phyloP scores from a whole-genome alignment of 202 grass and related monocot species.

The Setaria italica region DNA sequence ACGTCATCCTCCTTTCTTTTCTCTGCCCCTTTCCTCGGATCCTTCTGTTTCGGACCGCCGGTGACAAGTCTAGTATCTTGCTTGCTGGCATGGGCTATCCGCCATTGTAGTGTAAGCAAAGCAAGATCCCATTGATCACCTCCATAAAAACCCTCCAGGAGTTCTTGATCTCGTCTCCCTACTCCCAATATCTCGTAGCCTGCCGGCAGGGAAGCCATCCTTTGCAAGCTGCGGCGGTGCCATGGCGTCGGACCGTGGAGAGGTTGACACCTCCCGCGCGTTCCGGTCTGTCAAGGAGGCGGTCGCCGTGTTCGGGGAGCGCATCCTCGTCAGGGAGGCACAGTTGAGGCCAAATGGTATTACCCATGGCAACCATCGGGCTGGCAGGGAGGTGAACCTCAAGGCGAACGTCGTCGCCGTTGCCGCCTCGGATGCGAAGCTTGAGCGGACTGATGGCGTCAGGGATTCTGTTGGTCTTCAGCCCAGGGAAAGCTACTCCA shows the following conservation, averaged over 20 bases:
- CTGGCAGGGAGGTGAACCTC: conserved; percentile 12
- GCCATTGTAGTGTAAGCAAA: conserved; percentile 87
- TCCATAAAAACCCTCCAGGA: conserved; percentile 44
- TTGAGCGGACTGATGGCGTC: conserved; percentile 18
- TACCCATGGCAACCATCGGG: not conserved
- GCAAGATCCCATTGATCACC: conserved; percentile 48
- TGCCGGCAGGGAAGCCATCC: conserved; percentile 25
- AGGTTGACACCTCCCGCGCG: conserved; percentile 72
- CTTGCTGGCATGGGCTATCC: conserved; percentile 47
- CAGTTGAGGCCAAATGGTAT: conserved; percentile 38
- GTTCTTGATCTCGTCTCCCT: conserved; percentile 32
- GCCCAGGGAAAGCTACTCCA: conserved; percentile 32
- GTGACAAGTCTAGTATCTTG: conserved; percentile 46
- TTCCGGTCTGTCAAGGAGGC: conserved; percentile 93
- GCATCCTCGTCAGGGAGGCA: conserved; percentile 45
- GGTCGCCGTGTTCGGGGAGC: conserved; percentile 79
- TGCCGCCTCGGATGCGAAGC: conserved; percentile 30
- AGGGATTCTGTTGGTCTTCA: not conserved
- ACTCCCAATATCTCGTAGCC: conserved; percentile 7
- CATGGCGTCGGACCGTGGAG: conserved; percentile 30
- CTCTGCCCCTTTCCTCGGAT: too few species aligned
- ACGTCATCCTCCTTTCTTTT: too few species aligned
- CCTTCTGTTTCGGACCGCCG: too few species aligned
- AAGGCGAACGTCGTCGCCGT: conserved; percentile 1
- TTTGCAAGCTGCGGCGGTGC: conserved; percentile 23